Conservation (phyloP, 2,329 filamentous ascomycete genomes). For the Trichoderma semiorbis region DNA sequence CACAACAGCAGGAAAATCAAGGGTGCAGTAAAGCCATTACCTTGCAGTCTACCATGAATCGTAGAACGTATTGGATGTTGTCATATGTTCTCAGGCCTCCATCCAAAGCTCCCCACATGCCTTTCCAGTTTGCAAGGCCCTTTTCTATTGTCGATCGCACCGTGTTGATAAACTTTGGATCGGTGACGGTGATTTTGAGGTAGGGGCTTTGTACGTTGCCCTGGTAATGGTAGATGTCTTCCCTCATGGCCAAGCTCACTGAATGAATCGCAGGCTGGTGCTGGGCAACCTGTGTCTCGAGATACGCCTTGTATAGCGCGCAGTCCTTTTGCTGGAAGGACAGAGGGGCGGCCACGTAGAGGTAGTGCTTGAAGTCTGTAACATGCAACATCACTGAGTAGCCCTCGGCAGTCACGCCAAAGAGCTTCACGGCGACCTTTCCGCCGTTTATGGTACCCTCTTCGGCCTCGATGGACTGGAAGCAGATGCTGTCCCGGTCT, state of each 20-base stretch:
- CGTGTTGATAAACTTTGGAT: conserved; percentile 77
- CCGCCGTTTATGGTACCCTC: conserved; percentile 80
- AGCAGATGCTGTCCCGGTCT: conserved; percentile 67
- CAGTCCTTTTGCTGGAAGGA: conserved; percentile 78
- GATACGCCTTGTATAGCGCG: conserved; percentile 70
- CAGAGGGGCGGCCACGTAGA: conserved; percentile 86
- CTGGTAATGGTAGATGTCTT: conserved; percentile 92
- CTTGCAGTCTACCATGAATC: conserved; percentile 97
- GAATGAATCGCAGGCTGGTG: conserved; percentile 73
- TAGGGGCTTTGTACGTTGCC: conserved; percentile 91
- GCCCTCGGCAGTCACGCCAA: conserved; percentile 79
- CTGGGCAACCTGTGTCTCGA: conserved; percentile 75
- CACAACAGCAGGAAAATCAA: neutral
- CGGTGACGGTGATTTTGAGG: conserved; percentile 87
- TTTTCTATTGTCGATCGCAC: conserved; percentile 73
- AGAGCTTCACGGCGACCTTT: conserved; percentile 78
- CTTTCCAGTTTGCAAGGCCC: conserved; percentile 81
- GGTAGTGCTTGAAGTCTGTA: conserved; percentile 92
- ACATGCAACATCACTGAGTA: conserved; percentile 95
- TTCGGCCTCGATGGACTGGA: conserved; percentile 94
- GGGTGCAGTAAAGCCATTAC: conserved; percentile 40
- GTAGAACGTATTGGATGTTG: conserved; percentile 88
- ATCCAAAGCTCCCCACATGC: conserved; percentile 71
- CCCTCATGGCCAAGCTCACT: conserved; percentile 75
- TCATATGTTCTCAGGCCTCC: conserved; percentile 86